These are phyloP conservation scores for Ogataea methanolica DNA, from an alignment of 805 yeast genomes.

Conservation along the genomic window DNA sequence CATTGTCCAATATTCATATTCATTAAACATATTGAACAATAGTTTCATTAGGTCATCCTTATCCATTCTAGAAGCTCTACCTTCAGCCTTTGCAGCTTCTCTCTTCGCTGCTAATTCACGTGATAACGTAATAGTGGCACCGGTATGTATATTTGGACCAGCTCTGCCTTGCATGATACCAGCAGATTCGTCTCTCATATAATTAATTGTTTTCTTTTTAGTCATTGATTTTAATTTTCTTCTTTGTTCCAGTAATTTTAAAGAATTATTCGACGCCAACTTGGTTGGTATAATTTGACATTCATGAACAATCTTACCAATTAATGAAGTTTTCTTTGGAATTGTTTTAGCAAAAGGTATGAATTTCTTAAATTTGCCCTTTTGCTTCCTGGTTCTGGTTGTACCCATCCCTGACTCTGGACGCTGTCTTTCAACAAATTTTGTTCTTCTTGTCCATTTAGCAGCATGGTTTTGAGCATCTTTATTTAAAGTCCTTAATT, in stretches of 20 bases:
- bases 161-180: slow-evolving; percentile 87
- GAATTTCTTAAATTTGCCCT: slow-evolving; percentile 32
- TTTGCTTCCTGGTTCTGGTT: slow-evolving; percentile 13
- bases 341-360: slow-evolving; percentile 85
- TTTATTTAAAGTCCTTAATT: slow-evolving; percentile 35
- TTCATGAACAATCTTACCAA: slow-evolving; percentile 89
- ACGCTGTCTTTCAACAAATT: slow-evolving; percentile 15
- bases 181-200: slow-evolving; percentile 61
- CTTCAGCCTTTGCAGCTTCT: slow-evolving; percentile 56
- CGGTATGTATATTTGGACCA: slow-evolving; percentile 72
- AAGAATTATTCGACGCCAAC: slow-evolving; percentile 59
- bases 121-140: slow-evolving; percentile 66
- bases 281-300: slow-evolving; percentile 82
- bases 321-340: slow-evolving; percentile 79
- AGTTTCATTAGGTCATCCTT: slow-evolving; percentile 85
- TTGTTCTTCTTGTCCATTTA: slow-evolving; percentile 27
- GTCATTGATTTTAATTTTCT: slow-evolving; percentile 25
- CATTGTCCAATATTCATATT: slow-evolving; percentile 94
- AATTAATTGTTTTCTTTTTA: slow-evolving; percentile 46
- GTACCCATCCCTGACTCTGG: slow-evolving; percentile 31
- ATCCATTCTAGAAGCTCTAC: slow-evolving; percentile 92
- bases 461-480: slow-evolving; percentile 31
- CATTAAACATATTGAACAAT: slow-evolving; percentile 85
- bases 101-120: slow-evolving; percentile 49
- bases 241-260: slow-evolving; percentile 48